Base-by-base conservation (phyloP, 495 filamentous ascomycete species). In the Parachaetomium inaequale region DNA sequence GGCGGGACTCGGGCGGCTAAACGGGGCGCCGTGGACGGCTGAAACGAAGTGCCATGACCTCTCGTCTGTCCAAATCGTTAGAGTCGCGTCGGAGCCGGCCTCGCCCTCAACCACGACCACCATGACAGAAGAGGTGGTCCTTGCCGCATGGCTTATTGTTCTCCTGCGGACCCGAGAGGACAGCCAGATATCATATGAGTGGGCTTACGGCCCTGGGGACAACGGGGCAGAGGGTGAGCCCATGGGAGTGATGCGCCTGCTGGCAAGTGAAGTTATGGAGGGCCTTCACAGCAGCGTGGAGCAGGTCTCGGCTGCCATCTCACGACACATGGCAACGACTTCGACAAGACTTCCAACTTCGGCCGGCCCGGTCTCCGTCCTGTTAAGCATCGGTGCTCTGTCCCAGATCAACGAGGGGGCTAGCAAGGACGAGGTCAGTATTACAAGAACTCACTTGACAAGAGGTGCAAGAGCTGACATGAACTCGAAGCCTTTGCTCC, bases 81-180 rank as follows among this genome's bases (percentile, higher is more conserved):
- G 7, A 7, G 3, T 51, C 7, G 12, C 14, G 3, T n/a, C 26
- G 19, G 50, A 53, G 2, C 40, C 46, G 5, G 40, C 25, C 2
- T 42, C 50, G 29, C 28, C 56, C 17, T 26, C 55, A 34, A 51
- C 34, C 0, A 10, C 34, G 12, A 43, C 63, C 11, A 46, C 45
- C 21, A 69, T 77, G 69, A 74, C 55, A 25, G 75, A 79, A 23
- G 75, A 78, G n/a, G 36, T 75, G 11, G 26, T 80, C 40, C 67
- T 81, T 1, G 38, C 76, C 17, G 73, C 79, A n/a, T 81, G 79
- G 79, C 67, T 78, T 6, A 66, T 79, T 21, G 68, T 75, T 32
- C 73, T 81, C 21, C 49, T 79, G 61, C 68, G 64, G 12, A 63
- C 59, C 0, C 59, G 45, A 68, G 78, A 81, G 69, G 75, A 76